Evolutionary conservation across 1,284 basidiomycete species (phyloP), one percentile per base, ranked within the genome.

Genomic region (Ceratorhiza oryzae-sativae): DNA sequence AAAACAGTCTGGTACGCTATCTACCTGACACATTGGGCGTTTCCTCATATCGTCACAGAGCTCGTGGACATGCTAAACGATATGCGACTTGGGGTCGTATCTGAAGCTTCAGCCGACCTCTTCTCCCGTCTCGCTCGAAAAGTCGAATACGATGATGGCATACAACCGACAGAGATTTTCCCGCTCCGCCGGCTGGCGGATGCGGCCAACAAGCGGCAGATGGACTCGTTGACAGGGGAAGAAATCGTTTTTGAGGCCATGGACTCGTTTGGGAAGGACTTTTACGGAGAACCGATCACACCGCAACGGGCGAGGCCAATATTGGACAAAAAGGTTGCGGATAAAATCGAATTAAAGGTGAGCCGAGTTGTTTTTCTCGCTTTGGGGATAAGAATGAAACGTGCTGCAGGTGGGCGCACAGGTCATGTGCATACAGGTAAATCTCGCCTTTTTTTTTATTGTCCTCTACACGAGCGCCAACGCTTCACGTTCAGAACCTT

Each of bases 21-120:
- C 13, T 56, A 6, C 53, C 25, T 10, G 8, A 55, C 4, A 15
- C 8, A 23, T 23, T 48, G 5, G 18, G 18, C 45, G 12, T 48
- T 48, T 48, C 45, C 8, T 23, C 20, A 48, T 18, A 4, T 48
- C 32, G 5, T 3, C 27, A 13, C 20, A 81, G 58, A 84, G 84
- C 1, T 84, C 90, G 90, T 74, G 41, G 41, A 71, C 4, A 74
- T 75, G 45, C 56, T 74, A 1, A 71, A 75, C 36, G 71, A 67
- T 13, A 74, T 73, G 75, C 48, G 73, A 2, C 34, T 67, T 4
- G 75, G 75, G 10, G 51, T 53, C 9, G 39, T 75, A 18, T 56
- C 51, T 8, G 42, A 42, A 36, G 32, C 32, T 1, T 48, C 73
- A 3, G 42, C 65, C 25, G 25, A 60, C 15, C 34, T 67, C 4